Evolutionary conservation across 805 yeast genomes (phyloP).

Genomic region (Yamadazyma sp.): DNA sequence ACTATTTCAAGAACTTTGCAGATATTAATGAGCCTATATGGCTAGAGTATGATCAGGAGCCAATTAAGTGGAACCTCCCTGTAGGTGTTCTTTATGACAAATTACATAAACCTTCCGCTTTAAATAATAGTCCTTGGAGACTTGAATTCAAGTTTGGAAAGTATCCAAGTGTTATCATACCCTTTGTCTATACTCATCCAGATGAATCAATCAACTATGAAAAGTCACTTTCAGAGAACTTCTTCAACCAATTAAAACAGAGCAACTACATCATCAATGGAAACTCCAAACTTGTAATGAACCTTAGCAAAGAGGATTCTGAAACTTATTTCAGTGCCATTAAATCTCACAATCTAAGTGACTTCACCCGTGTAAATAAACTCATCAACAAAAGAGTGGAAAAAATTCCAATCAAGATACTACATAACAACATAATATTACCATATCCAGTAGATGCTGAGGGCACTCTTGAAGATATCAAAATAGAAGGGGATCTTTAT

Average conservation of each 20-base stretch:
- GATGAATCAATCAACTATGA: constrained; percentile 20
- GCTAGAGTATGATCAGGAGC: constrained; percentile 64
- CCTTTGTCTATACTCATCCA: constrained; percentile 19
- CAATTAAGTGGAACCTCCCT: constrained; percentile 77
- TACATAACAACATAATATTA: constrained; percentile 32
- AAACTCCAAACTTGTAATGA: constrained; percentile 77
- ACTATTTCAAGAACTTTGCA: constrained; percentile 32
- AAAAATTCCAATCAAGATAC: constrained; percentile 49
- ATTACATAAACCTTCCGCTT: constrained; percentile 29
- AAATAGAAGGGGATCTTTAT: constrained; percentile 9
- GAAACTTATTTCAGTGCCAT: constrained; percentile 55
- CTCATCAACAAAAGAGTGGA: constrained; percentile 28
- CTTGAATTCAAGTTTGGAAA: constrained; percentile 33
- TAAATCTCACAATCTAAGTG: constrained; percentile 26
- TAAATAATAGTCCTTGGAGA: constrained; percentile 1
- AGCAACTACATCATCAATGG: constrained; percentile 74
- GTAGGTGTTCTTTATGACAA: constrained; percentile 65
- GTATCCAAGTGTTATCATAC: constrained; percentile 31
- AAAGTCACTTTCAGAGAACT: constrained; percentile 43
- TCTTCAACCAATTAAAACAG: constrained; percentile 83
- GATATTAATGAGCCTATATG: constrained; percentile 39
- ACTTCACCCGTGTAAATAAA: constrained; percentile 23
- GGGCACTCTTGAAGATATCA: not conserved
- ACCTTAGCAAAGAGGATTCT: constrained; percentile 61
- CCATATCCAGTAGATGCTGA: constrained; percentile 19